phyloP scores from a whole-genome alignment of 768 basidiomycete species.

The Dioszegia hungarica region DNA sequence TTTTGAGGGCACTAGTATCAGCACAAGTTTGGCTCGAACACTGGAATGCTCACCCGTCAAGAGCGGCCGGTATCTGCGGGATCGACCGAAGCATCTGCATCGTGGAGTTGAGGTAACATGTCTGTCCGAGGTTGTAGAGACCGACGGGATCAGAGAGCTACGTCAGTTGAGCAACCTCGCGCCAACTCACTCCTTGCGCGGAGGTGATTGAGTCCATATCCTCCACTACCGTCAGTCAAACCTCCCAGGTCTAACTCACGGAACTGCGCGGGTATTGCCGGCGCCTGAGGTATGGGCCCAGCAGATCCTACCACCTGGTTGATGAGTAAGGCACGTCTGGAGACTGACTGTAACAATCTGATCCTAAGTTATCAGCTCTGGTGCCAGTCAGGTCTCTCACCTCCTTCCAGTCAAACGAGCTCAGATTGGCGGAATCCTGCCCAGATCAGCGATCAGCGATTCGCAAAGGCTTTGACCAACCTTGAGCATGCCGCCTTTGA shows the following conservation, averaged over 20 bases:
- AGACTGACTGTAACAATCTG: neutral
- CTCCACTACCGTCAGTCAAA: constrained; percentile 39
- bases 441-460: too few species aligned
- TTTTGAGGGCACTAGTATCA: neutral
- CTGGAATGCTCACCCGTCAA: neutral
- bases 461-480: too few species aligned
- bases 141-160: constrained; percentile 35
- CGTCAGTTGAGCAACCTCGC: neutral
- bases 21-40: neutral
- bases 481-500: constrained; percentile 87
- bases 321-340: neutral
- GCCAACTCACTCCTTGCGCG: constrained; percentile 65
- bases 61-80: neutral
- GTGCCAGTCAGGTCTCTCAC: neutral
- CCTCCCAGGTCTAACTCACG: constrained; percentile 50
- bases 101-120: constrained; percentile 96
- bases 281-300: constrained; percentile 84
- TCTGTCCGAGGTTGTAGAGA: constrained; percentile 67
- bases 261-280: constrained; percentile 71
- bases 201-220: constrained; percentile 82
- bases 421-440: neutral
- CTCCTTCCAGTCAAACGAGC: neutral
- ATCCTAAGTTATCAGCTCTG: neutral
- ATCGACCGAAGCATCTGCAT: constrained; percentile 89
- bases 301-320: constrained; percentile 73